Evolutionary conservation across 2,329 filamentous ascomycete genomes (phyloP).

Genomic region (Fusarium mexicanum): DNA sequence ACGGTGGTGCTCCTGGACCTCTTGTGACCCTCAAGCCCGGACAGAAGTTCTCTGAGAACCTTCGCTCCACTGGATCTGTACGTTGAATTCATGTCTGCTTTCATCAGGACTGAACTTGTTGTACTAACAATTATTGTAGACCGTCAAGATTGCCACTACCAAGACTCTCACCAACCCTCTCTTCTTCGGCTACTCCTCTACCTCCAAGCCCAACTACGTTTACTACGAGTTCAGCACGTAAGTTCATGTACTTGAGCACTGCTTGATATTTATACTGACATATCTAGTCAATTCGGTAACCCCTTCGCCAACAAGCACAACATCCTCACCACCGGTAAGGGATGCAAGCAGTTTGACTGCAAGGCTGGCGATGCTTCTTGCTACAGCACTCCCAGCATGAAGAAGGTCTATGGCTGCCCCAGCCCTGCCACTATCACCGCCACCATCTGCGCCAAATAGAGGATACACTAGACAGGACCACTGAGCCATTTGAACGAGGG

Average conservation of each 20-base stretch:
- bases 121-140: too few relatives aligned
- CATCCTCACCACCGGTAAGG: conserved; percentile 48
- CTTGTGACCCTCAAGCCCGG: conserved; percentile 48
- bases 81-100: too few relatives aligned
- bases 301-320: conserved; percentile 52
- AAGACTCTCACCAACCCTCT: conserved; percentile 51
- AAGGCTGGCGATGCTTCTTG: conserved; percentile 48
- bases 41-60: conserved; percentile 49
- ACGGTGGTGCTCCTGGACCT: conserved; percentile 46
- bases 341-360: conserved; percentile 54
- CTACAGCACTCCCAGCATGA: conserved; percentile 53
- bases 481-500: neutral
- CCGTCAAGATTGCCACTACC: conserved; percentile 53
- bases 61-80: conserved; percentile 47
- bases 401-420: conserved; percentile 55
- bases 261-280: neutral
- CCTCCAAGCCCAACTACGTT: conserved; percentile 47
- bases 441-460: conserved; percentile 43
- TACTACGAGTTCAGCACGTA: conserved; percentile 55
- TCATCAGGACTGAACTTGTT: too few relatives aligned
- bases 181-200: conserved; percentile 56
- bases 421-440: conserved; percentile 51
- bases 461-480: too few relatives aligned
- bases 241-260: neutral
- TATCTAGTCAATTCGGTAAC: conserved; percentile 45